Evolutionary conservation across 495 filamentous ascomycete genomes (phyloP), one percentile per base, ranked within the genome.

Genomic region (Penicillium verhagenii): DNA sequence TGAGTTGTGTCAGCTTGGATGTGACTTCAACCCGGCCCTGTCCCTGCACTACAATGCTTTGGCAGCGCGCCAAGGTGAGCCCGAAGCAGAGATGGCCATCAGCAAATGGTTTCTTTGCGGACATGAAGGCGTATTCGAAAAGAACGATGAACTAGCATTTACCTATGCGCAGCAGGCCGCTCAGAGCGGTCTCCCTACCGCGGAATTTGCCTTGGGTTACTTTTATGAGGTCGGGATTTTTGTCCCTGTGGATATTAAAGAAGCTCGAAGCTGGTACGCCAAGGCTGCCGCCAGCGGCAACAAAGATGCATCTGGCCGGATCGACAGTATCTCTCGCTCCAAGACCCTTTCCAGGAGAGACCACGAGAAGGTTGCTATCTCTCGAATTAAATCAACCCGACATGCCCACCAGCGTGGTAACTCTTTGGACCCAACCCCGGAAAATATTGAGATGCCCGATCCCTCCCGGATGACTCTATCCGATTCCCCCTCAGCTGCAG

Each of bases 81-180:
- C 89, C 0, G 94, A 97, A 63, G 94, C 93, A 1, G 90, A 96
- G 48, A 91, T 98, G 82, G 91, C 92, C 21, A 93, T 98, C 54
- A 97, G 92, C 65, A 95, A 97, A 71, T 98, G 94, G 94, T 97
- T 97, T 71, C 78, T 98, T 23, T 97, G 94, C 64, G 94, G 94
- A 7, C 90, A 92, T 58, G 92, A 97, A 65, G 84, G 84, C 21
- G 78, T 92, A 6, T 97, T 98, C 65, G 82, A 89, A 37, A 97
- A 97, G 78, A 97, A 96, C 63, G 95, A 98, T 70, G 86, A 89
- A 58, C 75, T 97, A 9, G 95, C 94, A 5, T 98, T 89, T 67
- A 86, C 81, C 23, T 97, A 96, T 65, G 95, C 95, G 21, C 84
- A 91, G 51, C 82, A 91, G 42, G 94, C 94, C 4, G 92, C 94